Base-by-base conservation (phyloP, 2,329 filamentous ascomycete species). In the Phoma sp. region DNA sequence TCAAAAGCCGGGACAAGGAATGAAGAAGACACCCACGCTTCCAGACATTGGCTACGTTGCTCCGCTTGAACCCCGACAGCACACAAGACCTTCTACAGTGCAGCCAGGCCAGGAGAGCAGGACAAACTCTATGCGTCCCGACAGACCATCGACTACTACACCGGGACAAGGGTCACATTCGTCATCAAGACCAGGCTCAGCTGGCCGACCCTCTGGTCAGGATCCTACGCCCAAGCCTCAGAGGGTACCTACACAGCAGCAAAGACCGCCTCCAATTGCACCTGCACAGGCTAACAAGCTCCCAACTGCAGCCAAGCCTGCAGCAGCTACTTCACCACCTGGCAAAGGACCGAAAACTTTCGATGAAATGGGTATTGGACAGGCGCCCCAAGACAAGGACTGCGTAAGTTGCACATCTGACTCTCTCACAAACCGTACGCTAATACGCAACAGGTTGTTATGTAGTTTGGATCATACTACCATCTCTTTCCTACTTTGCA, bases 361-460 rank as follows among this genome's bases (percentile, higher is more conserved):
- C 74, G 93, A 97, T 72, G 93, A 96, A 72, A 99, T 99, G 95
- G 95, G 95, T 32, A 93, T 99, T 65, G 91, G 92, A 6, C 84
- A 87, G 67, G 87, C 83, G 40, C 93, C 95, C 76, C 84, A 88
- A 57, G 91, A 96, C n/a, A 85, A 85, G 62, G 93, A 98, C 77
- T 99, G 93, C 80, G 93, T 97, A 86, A 80, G 84, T 80, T 29
- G 14, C 14, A 33, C 20, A 28, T 26, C 20, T n/a, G 20, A 25
- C 5, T 30, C 12, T 26, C 9, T 7, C 17, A 14, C 10, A 1
- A 15, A 6, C 5, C 2, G 14, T 20, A 23, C 3, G 25, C 59
- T 67, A 43, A 70, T 33, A 40, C 2, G 12, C 18, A n/a, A 18
- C 40, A 71, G 68, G 56, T 67, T 28, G 65, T 71, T 42, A 71